phyloP scores from a whole-genome alignment of 805 yeast genomes.

The Wickerhamomyces mucosus region DNA sequence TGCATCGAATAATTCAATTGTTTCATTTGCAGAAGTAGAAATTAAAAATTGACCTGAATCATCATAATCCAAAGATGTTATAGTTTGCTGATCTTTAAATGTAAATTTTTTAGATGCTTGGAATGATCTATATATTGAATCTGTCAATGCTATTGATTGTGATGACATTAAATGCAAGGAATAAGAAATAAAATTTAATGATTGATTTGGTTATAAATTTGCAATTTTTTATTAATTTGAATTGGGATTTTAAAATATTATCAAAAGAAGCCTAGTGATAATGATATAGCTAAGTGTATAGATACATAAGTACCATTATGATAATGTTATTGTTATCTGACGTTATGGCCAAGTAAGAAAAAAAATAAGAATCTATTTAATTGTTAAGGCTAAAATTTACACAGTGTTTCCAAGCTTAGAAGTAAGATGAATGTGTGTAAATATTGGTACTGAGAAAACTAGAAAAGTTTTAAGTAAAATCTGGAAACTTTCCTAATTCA shows the following conservation, averaged over 20 bases:
- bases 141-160: slow-evolving; percentile 2
- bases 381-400: too few relatives aligned
- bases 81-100: slow-evolving; percentile 35
- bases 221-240: background rate
- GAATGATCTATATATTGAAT: slow-evolving; percentile 13
- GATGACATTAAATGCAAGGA: background rate
- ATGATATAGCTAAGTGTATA: too few relatives aligned
- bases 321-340: too few relatives aligned
- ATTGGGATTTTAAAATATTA: background rate
- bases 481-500: too few relatives aligned
- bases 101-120: slow-evolving; percentile 40
- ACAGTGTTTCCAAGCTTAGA: too few relatives aligned
- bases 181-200: background rate
- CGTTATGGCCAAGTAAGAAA: too few relatives aligned
- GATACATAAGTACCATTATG: too few relatives aligned
- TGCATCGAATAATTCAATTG: slow-evolving; percentile 75
- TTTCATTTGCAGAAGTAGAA: slow-evolving; percentile 72
- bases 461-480: too few relatives aligned
- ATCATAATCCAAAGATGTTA: slow-evolving; percentile 70
- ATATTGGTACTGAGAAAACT: too few relatives aligned
- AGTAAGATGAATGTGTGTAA: too few relatives aligned
- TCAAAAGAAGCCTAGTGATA: too few relatives aligned
- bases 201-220: background rate
- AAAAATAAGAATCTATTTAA: too few relatives aligned
- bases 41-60: slow-evolving; percentile 73